These are phyloP conservation scores for Phytopythium vexans DNA, from an alignment of 352 stramenopile genomes.

Conservation along the genomic window DNA sequence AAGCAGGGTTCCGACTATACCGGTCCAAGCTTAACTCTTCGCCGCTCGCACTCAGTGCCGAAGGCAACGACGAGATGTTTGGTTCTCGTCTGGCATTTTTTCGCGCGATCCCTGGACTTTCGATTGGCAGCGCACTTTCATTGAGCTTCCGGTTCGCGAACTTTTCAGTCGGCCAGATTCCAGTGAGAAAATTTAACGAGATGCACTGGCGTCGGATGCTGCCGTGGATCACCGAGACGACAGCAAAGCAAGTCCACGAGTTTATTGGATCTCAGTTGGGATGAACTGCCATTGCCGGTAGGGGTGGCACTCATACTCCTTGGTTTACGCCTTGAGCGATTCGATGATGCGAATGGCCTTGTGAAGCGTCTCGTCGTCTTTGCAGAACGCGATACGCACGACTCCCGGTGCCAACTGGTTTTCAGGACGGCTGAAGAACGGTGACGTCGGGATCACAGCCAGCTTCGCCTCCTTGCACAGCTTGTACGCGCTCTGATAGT, in stretches of 20 bases:
- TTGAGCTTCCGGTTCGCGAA: conserved; percentile 79
- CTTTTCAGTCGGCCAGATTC: conserved; percentile 52
- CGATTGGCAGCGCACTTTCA: conserved; percentile 58
- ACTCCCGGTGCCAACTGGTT: conserved; percentile 72
- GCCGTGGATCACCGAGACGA: conserved; percentile 64
- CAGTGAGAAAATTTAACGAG: conserved; percentile 76
- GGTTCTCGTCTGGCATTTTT: conserved; percentile 59
- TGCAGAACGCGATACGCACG: conserved; percentile 95
- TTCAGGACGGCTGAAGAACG: conserved; percentile 90
- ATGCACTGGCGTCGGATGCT: conserved; percentile 88
- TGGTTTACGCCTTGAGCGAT: conserved; percentile 27
- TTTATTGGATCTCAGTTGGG: conserved; percentile 30
- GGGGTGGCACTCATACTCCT: conserved; percentile 13
- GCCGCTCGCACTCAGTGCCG: conserved; percentile 6
- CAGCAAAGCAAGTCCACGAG: conserved; percentile 44
- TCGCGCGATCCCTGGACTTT: conserved; percentile 36
- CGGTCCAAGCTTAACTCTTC: conserved; percentile 13
- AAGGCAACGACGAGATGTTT: conserved; percentile 47
- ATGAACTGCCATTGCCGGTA: conserved; percentile 4
- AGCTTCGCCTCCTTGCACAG: conserved; percentile 90
- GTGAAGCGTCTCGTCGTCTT: conserved; percentile 93
- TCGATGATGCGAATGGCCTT: conserved; percentile 82
- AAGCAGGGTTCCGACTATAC: conserved; percentile 32
- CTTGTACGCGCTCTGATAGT: conserved; percentile 89
- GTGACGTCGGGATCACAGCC: conserved; percentile 91